A percentile compares a stretch with the other conserved stretches of the same genome.
Conservation (phyloP, 805 yeast species). For the Barnettozyma salicaria region DNA sequence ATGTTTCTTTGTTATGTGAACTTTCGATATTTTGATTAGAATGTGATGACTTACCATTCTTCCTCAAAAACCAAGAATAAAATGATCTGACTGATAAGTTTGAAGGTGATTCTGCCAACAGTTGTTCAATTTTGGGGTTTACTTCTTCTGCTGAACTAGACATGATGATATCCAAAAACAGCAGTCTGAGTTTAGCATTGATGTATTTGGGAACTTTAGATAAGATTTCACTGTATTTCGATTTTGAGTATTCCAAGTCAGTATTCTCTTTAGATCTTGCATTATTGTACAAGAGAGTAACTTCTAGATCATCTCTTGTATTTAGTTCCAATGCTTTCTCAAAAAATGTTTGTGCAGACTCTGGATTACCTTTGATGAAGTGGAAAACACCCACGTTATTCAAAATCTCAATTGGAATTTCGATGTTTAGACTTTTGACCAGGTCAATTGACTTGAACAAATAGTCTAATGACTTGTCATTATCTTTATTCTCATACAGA, state of each 20-base stretch:
- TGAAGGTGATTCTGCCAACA: conserved; percentile 49
- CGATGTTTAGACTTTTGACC: conserved; percentile 27
- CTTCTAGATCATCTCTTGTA: conserved; percentile 27
- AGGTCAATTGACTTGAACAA: conserved; percentile 56
- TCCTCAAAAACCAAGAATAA: conserved; percentile 80
- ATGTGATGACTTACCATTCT: conserved; percentile 44
- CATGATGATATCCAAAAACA: conserved; percentile 53
- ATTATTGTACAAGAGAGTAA: conserved; percentile 60
- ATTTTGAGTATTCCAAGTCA: conserved; percentile 24
- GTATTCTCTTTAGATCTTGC: conserved; percentile 67
- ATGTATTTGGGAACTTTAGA: conserved; percentile 60
- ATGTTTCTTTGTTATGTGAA: conserved; percentile 76
- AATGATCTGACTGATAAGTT: conserved; percentile 84
- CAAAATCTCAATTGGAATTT: conserved; percentile 49
- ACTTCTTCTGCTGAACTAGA: conserved; percentile 36
- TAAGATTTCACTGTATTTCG: conserved; percentile 50
- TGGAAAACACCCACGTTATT: conserved; percentile 85
- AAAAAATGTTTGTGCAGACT: conserved; percentile 53
- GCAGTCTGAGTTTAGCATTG: conserved; percentile 66
- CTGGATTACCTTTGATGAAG: conserved; percentile 55
- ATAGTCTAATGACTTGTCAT: conserved; percentile 60
- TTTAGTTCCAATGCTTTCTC: conserved; percentile 38
- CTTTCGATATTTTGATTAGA: conserved; percentile 53
- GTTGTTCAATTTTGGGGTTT: conserved; percentile 45
- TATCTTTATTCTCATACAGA: conserved; percentile 61